These are phyloP conservation scores for Margaritispora aquatica DNA, from an alignment of 495 filamentous ascomycete genomes.

Conservation along the genomic window DNA sequence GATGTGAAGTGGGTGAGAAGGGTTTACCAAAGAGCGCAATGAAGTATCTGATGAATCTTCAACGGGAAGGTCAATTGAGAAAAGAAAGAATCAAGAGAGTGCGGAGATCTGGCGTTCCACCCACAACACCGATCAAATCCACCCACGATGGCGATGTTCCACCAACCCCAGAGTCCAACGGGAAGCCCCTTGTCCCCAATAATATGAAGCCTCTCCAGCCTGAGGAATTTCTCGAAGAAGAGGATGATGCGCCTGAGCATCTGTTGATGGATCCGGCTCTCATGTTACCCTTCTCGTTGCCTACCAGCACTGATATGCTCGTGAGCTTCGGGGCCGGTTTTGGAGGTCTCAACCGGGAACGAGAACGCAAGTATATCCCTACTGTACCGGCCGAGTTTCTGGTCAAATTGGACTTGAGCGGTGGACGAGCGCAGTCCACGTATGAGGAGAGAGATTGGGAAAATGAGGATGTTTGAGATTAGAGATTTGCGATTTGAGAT, in stretches of 20 bases:
- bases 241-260: constrained; percentile 54
- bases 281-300: constrained; percentile 90
- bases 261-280: constrained; percentile 82
- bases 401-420: constrained; percentile 64
- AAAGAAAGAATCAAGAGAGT: constrained; percentile 39
- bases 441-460: constrained; percentile 24
- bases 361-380: constrained; percentile 93
- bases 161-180: constrained; percentile 31
- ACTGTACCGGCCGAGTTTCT: constrained; percentile 92
- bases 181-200: constrained; percentile 24
- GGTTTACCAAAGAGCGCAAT: constrained; percentile 76
- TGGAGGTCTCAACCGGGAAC: constrained; percentile 84
- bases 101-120: constrained; percentile 22
- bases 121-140: constrained; percentile 33
- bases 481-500: background rate
- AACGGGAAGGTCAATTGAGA: constrained; percentile 58
- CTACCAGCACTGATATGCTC: constrained; percentile 95
- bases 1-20: constrained; percentile 93
- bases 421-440: constrained; percentile 14
- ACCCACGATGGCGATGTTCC: constrained; percentile 25
- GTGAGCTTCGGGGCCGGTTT: constrained; percentile 92
- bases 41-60: constrained; percentile 78
- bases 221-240: constrained; percentile 18
- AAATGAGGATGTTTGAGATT: constrained; percentile 22
- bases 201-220: constrained; percentile 12